phyloP scores from a whole-genome alignment of 345 rosid genomes.

The Hypericum perforatum region DNA sequence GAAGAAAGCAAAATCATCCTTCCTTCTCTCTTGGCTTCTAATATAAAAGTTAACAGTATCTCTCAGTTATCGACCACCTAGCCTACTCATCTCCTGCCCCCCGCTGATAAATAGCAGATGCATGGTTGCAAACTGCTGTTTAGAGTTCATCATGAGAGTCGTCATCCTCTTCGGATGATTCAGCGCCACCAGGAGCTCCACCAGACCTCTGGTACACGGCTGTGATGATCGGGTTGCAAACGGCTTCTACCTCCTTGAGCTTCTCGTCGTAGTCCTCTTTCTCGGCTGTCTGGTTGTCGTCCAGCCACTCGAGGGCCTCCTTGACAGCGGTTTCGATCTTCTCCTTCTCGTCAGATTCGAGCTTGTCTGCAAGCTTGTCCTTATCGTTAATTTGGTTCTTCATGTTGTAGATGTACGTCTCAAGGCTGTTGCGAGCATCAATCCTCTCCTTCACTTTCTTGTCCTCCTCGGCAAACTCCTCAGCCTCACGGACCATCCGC shows the following conservation, averaged over 20 bases:
- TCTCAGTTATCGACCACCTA: too few relatives aligned
- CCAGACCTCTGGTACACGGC: slow-evolving; percentile 19
- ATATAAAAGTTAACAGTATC: too few relatives aligned
- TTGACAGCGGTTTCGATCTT: slow-evolving; percentile 13
- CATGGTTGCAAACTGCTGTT: too few relatives aligned
- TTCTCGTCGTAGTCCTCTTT: slow-evolving; percentile 22
- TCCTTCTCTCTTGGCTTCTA: too few relatives aligned
- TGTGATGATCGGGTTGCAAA: slow-evolving; percentile 20
- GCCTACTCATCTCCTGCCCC: too few relatives aligned
- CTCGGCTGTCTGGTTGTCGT: slow-evolving; percentile 22
- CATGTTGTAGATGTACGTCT: slow-evolving; percentile 22
- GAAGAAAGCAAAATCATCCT: too few relatives aligned
- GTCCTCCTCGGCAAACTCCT: slow-evolving; percentile 23
- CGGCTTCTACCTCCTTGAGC: slow-evolving; percentile 28
- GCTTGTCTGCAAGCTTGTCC: slow-evolving; percentile 17
- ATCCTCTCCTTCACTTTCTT: slow-evolving; percentile 21
- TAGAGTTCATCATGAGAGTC: too few relatives aligned
- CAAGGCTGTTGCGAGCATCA: slow-evolving; percentile 21
- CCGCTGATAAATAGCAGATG: too few relatives aligned
- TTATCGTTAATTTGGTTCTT: slow-evolving; percentile 14
- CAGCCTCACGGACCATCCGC: slow-evolving; percentile 14
- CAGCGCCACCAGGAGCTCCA: slow-evolving; percentile 12
- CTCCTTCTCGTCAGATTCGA: slow-evolving; percentile 18
- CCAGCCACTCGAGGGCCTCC: slow-evolving; percentile 20
- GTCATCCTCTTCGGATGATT: background rate